phyloP scores from a whole-genome alignment of 2,329 filamentous ascomycete genomes.

The Pseudocercospora macadamiae region DNA sequence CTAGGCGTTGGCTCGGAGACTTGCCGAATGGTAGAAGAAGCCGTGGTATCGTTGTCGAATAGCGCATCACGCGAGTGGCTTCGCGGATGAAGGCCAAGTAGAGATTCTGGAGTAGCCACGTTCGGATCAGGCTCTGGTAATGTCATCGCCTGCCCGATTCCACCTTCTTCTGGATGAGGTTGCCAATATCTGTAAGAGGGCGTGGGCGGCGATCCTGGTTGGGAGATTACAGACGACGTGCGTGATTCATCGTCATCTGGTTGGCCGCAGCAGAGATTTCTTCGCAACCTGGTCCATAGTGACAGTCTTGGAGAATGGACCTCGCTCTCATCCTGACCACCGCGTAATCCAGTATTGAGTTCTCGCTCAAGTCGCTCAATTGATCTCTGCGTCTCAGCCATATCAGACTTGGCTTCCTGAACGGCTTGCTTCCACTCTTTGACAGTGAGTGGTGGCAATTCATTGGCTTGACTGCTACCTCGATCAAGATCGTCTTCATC shows the following conservation, averaged over 20 bases:
- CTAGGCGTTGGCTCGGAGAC: not conserved
- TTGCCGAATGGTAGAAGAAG: not conserved
- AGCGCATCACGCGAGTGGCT: not conserved
- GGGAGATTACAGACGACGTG: not conserved
- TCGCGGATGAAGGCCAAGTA: not conserved
- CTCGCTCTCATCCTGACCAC: not conserved
- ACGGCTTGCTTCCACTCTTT: no score
- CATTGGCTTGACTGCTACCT: not conserved
- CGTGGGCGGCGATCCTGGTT: not conserved
- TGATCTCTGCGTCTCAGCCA: not conserved
- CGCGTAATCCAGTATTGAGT: not conserved
- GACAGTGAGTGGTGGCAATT: no score
- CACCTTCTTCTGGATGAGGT: not conserved
- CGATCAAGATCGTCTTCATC: not conserved
- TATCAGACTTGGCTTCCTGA: not conserved
- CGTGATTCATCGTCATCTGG: not conserved
- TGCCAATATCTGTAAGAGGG: not conserved
- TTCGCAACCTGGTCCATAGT: not conserved
- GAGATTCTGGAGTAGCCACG: not conserved
- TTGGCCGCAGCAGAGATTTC: not conserved
- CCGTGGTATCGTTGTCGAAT: not conserved
- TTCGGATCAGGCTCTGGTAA: not conserved
- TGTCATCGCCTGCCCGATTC: not conserved
- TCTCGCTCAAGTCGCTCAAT: no score
- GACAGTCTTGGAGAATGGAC: not conserved